These are phyloP conservation scores for Anthostomella pinea DNA, from an alignment of 2,329 filamentous ascomycete genomes.

Conservation along the genomic window DNA sequence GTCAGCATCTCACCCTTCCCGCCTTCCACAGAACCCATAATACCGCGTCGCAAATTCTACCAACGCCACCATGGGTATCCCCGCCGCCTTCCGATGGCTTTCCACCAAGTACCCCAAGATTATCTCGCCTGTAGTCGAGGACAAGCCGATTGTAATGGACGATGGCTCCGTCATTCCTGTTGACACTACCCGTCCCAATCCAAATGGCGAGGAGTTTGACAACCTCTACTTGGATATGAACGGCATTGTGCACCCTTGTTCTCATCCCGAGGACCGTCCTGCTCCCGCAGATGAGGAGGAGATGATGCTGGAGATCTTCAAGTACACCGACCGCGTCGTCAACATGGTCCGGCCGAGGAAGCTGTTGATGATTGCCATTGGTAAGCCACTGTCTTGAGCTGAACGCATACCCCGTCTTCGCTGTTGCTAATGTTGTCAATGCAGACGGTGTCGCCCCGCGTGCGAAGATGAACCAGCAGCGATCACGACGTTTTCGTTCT, in stretches of 20 bases:
- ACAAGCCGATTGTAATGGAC: conserved; percentile 71
- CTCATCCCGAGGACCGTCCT: conserved; percentile 90
- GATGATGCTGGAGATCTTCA: conserved; percentile 99
- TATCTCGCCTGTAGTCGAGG: conserved; percentile 85
- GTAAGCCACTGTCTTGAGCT: conserved; percentile 54
- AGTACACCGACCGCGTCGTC: conserved; percentile 96
- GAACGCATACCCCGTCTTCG: neutral
- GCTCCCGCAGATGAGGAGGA: conserved; percentile 92
- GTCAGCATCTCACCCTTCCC: too few relatives aligned
- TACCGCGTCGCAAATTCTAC: neutral
- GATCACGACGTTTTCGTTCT: conserved; percentile 89
- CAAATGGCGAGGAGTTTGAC: conserved; percentile 96
- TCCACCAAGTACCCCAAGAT: conserved; percentile 98
- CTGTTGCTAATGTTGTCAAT: conserved; percentile 21
- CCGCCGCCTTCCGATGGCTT: conserved; percentile 93
- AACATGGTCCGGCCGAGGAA: conserved; percentile 98
- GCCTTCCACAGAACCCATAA: too few relatives aligned
- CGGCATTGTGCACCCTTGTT: conserved; percentile 97
- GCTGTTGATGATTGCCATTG: conserved; percentile 94
- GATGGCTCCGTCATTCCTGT: conserved; percentile 83
- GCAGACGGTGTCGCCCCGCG: conserved; percentile 92
- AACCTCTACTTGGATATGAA: conserved; percentile 99
- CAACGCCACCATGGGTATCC: conserved; percentile 74
- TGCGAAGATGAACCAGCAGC: conserved; percentile 99
- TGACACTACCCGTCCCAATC: conserved; percentile 80